Conservation (phyloP, 1,139 yeast genomes). For the Diutina catenulata region DNA sequence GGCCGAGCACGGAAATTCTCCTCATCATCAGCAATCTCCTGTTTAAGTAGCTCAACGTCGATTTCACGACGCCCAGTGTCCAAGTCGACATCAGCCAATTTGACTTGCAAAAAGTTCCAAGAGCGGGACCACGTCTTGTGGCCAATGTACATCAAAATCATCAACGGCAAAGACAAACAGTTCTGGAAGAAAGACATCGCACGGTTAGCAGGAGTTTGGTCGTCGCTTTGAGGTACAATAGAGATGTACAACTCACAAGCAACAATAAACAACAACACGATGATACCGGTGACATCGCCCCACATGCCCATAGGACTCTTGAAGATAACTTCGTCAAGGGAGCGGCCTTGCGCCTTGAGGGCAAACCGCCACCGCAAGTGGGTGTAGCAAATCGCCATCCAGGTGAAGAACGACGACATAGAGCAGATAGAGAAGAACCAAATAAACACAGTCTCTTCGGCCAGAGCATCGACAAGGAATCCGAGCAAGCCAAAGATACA, state of each 20-base stretch:
- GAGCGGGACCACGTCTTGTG: constrained; percentile 18
- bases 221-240: constrained; percentile 26
- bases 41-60: constrained; percentile 32
- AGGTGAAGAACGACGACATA: constrained; percentile 44
- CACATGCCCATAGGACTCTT: constrained; percentile 34
- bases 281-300: constrained; percentile 36
- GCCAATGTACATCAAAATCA: constrained; percentile 16
- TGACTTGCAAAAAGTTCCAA: constrained; percentile 20
- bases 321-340: constrained; percentile 34
- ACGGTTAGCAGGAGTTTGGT: constrained; percentile 14
- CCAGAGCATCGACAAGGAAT: constrained; percentile 41
- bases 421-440: constrained; percentile 64
- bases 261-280: constrained; percentile 28
- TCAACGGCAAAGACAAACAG: constrained; percentile 38
- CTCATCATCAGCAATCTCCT: constrained; percentile 33
- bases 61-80: constrained; percentile 40
- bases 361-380: constrained; percentile 42
- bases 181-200: constrained; percentile 30
- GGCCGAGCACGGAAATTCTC: constrained; percentile 18
- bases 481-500: constrained; percentile 48
- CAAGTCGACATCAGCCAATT: constrained; percentile 31
- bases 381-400: constrained; percentile 42
- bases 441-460: constrained; percentile 39
- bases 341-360: constrained; percentile 31
- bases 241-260: constrained; percentile 39